phyloP scores from a whole-genome alignment of 1,284 basidiomycete species.

The Tilletia indica region DNA sequence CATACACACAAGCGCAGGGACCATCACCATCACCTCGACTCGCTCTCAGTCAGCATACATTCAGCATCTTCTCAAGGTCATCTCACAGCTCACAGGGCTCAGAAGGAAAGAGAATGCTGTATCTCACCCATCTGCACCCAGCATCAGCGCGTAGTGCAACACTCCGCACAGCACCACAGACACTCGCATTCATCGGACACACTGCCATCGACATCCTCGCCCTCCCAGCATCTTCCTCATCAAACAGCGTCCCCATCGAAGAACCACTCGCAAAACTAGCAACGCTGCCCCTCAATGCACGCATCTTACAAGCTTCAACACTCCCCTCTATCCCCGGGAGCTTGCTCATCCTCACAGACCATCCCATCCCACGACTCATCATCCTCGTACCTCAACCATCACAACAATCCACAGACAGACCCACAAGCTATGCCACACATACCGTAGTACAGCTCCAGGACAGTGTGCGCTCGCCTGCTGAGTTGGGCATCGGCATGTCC shows the following conservation, averaged over 20 bases:
- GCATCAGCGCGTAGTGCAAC: background rate
- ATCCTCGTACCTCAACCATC: slow-evolving; percentile 22
- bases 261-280: slow-evolving; percentile 20
- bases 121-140: background rate
- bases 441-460: slow-evolving; percentile 38
- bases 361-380: slow-evolving; percentile 37
- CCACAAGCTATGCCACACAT: slow-evolving; percentile 20
- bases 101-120: slow-evolving; percentile 5
- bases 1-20: too few species aligned
- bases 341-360: slow-evolving; percentile 43
- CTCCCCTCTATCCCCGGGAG: slow-evolving; percentile 23
- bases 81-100: too few species aligned
- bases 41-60: background rate
- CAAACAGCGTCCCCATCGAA: background rate
- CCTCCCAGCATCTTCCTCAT: slow-evolving; percentile 11
- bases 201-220: slow-evolving; percentile 34
- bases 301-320: slow-evolving; percentile 28
- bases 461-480: slow-evolving; percentile 37
- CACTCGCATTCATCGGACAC: slow-evolving; percentile 33
- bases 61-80: too few species aligned
- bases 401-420: background rate
- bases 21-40: background rate
- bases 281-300: slow-evolving; percentile 30
- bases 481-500: slow-evolving; percentile 32
- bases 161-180: background rate